Evolutionary conservation across 2,329 filamentous ascomycete species (phyloP).

Genomic region (Immersiporthe knoxdaviesiana): DNA sequence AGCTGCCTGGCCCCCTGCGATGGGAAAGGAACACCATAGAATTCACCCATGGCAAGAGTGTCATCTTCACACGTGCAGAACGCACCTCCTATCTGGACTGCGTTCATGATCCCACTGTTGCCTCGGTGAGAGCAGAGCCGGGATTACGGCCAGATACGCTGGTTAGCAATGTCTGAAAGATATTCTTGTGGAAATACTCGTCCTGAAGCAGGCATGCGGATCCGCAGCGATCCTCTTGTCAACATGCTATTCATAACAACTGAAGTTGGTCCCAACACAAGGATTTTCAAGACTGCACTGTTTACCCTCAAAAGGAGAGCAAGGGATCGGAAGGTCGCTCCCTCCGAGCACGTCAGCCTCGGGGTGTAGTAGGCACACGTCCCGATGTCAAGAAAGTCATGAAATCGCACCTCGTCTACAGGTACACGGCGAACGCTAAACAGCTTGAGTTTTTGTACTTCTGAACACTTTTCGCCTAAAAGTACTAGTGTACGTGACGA

Average conservation of each 20-base stretch:
- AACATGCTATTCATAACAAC: neutral
- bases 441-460: no score
- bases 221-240: neutral
- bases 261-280: neutral
- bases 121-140: neutral
- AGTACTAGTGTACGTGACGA: neutral
- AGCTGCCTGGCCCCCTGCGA: neutral
- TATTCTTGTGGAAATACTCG: neutral
- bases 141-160: no score
- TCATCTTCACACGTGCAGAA: neutral
- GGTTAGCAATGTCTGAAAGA: neutral
- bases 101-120: neutral
- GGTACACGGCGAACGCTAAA: no score
- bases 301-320: neutral
- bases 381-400: neutral
- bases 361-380: neutral
- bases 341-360: neutral
- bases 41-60: neutral
- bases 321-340: neutral
- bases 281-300: neutral
- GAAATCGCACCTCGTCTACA: no score
- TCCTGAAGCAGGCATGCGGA: neutral
- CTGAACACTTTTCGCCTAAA: neutral
- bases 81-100: neutral
- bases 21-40: neutral